These are phyloP conservation scores for Ophiorrhiza pumila DNA, from an alignment of 257 asterid species.

Conservation along the genomic window DNA sequence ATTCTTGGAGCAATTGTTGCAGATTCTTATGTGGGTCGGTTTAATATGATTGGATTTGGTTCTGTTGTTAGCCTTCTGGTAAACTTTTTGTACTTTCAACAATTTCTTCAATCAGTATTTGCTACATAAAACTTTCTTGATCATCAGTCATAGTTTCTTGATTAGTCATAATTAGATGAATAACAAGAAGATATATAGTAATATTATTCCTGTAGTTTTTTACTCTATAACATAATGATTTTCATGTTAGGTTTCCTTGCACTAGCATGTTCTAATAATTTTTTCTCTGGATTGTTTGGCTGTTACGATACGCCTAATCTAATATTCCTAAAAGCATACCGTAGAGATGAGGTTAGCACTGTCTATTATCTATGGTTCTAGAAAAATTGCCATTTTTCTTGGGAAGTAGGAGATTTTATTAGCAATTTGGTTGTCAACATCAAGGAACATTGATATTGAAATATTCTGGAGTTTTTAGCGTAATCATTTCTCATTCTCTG, in stretches of 20 bases:
- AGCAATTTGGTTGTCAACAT: not conserved
- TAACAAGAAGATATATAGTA: too few species aligned
- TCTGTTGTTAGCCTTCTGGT: constrained; percentile 59
- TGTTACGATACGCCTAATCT: not conserved
- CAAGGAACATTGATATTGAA: not conserved
- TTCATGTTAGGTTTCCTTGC: not conserved
- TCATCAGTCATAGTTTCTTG: not conserved
- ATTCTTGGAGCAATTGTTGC: constrained; percentile 62
- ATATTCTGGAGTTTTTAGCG: not conserved
- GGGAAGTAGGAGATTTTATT: not conserved
- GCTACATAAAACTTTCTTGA: not conserved
- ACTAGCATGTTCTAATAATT: not conserved
- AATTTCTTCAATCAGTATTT: not conserved
- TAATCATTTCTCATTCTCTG: too few species aligned
- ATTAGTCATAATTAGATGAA: not conserved
- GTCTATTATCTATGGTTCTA: not conserved
- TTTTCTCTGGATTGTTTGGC: not conserved
- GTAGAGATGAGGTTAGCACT: not conserved
- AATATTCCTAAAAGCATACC: not conserved
- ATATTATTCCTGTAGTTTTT: not conserved
- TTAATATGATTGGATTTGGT: constrained; percentile 61
- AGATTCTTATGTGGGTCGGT: constrained; percentile 70
- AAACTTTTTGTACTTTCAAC: not conserved
- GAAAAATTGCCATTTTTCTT: not conserved
- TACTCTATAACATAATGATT: not conserved